Evolutionary conservation across 495 filamentous ascomycete genomes (phyloP).

Genomic region (Penicillium antarcticum): DNA sequence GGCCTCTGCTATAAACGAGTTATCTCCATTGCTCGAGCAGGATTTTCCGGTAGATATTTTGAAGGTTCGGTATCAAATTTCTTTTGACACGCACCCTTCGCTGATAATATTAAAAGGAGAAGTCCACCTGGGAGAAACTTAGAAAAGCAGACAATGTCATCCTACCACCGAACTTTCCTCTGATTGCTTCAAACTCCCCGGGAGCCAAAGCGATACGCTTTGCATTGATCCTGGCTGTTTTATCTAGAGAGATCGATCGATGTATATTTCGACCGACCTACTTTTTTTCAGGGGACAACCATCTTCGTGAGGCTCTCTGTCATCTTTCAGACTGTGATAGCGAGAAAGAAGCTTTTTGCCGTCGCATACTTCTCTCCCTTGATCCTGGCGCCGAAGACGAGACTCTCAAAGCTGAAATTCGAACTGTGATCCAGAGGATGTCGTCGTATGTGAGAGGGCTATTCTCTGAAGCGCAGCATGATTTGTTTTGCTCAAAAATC

Average conservation of each 20-base stretch:
- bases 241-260: conserved; percentile 13
- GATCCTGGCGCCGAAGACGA: conserved; percentile 4
- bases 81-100: not conserved
- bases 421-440: conserved; percentile 7
- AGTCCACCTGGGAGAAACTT: conserved; percentile 2
- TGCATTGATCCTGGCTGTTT: conserved; percentile 15
- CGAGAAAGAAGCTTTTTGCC: conserved; percentile 18
- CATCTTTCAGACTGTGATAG: conserved; percentile 8
- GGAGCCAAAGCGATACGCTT: conserved; percentile 16
- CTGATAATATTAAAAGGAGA: conserved; percentile 7
- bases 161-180: conserved; percentile 3
- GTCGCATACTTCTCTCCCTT: conserved; percentile 15
- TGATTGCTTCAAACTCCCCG: conserved; percentile 11
- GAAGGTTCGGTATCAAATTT: conserved; percentile 3
- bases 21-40: conserved; percentile 5
- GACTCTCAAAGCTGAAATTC: not conserved
- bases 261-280: conserved; percentile 16
- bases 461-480: conserved; percentile 7
- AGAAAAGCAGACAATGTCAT: conserved; percentile 1
- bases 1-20: conserved; percentile 5
- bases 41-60: conserved; percentile 10
- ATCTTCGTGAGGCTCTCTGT: conserved; percentile 9
- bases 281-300: conserved; percentile 1
- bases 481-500: conserved; percentile 8
- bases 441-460: not conserved